Evolutionary conservation across 225 moss, liverwort and hornwort genomes (phyloP).

Genomic region (Antitrichia curtipendula): DNA sequence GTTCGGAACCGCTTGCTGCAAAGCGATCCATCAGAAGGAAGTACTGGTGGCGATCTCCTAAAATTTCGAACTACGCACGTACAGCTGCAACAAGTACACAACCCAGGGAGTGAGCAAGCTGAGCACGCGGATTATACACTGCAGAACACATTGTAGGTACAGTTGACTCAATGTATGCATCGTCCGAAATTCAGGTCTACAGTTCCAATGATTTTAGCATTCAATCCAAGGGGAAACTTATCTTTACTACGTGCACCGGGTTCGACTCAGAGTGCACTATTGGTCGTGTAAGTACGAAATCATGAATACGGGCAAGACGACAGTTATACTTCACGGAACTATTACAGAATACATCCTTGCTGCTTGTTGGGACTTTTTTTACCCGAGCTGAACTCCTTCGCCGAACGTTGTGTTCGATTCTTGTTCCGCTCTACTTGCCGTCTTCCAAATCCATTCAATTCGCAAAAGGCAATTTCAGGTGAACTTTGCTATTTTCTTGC

Average conservation of each 20-base stretch:
- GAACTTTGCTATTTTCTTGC: neutral
- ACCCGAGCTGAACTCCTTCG: neutral
- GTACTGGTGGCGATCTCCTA: neutral
- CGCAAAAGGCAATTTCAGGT: neutral
- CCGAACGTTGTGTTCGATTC: neutral
- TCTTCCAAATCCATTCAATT: neutral
- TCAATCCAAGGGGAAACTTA: neutral
- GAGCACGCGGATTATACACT: too few species aligned
- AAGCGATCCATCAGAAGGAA: neutral
- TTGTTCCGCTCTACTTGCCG: neutral
- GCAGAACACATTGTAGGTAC: neutral
- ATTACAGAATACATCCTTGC: neutral
- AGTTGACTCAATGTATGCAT: too few species aligned
- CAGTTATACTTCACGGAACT: neutral
- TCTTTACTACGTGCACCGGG: neutral
- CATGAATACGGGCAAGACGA: neutral
- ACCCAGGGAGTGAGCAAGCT: neutral
- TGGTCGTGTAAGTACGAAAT: neutral
- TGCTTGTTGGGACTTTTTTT: neutral
- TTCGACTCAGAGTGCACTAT: neutral
- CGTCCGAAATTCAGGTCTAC: neutral
- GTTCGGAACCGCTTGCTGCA: neutral
- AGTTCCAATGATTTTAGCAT: neutral
- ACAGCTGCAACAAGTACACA: neutral
- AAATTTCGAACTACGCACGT: neutral